These are phyloP conservation scores for Begonia masoniana DNA, from an alignment of 306 rosid species.

Conservation along the genomic window DNA sequence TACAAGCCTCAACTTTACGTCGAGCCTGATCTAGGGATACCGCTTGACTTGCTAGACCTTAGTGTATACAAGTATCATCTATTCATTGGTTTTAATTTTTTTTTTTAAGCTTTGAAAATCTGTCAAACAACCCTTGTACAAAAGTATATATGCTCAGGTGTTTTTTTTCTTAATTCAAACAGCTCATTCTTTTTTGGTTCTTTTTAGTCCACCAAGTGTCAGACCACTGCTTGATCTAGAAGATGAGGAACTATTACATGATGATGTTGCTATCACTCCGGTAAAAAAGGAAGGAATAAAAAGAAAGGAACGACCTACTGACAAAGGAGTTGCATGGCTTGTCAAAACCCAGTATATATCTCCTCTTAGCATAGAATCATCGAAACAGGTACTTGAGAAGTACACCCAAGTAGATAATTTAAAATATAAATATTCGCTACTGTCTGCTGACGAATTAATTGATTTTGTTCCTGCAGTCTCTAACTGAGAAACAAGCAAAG, in stretches of 20 bases:
- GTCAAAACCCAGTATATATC: slow-evolving; percentile 98
- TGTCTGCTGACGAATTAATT: too few relatives aligned
- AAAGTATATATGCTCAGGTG: not conserved
- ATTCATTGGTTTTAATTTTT: slow-evolving; percentile 8
- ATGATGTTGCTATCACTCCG: slow-evolving; percentile 73
- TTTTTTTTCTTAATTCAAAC: slow-evolving; percentile 7
- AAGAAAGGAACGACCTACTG: slow-evolving; percentile 92
- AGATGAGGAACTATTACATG: slow-evolving; percentile 87
- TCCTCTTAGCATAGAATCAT: slow-evolving; percentile 81
- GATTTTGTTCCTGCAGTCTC: slow-evolving; percentile 34
- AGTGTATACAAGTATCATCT: slow-evolving; percentile 82
- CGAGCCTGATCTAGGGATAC: slow-evolving; percentile 98
- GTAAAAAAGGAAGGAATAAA: slow-evolving; percentile 74
- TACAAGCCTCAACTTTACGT: slow-evolving; percentile 93
- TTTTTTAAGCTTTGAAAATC: not conserved
- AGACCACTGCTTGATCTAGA: slow-evolving; percentile 65
- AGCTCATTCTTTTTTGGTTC: slow-evolving; percentile 17
- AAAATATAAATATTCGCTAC: too few relatives aligned
- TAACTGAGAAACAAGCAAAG: slow-evolving; percentile 97
- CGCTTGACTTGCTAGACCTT: slow-evolving; percentile 96
- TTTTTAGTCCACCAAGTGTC: slow-evolving; percentile 64
- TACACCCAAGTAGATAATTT: not conserved
- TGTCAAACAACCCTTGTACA: not conserved
- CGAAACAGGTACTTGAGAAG: slow-evolving; percentile 61
- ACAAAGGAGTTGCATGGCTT: slow-evolving; percentile 99